phyloP scores from a whole-genome alignment of 1,284 basidiomycete genomes.

The Cystobasidiaceae sp. region DNA sequence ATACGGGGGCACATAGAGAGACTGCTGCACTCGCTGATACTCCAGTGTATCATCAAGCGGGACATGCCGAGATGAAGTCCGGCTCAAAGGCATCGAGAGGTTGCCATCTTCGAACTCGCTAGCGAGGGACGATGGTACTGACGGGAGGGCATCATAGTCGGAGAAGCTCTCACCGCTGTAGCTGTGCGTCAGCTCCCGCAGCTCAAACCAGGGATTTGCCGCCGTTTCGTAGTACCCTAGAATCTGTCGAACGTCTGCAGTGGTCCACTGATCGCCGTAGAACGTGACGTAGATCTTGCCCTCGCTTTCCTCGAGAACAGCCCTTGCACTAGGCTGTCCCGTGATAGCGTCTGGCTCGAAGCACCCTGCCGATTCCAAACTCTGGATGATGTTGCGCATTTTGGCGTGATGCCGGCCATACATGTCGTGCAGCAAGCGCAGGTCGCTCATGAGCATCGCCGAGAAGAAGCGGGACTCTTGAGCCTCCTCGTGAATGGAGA shows the following conservation, averaged over 20 bases:
- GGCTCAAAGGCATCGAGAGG: neutral
- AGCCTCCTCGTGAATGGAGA: conserved; percentile 20
- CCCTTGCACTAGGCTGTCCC: neutral
- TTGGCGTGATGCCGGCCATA: conserved; percentile 21
- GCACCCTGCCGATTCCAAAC: conserved; percentile 16
- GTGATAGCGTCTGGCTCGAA: conserved; percentile 11
- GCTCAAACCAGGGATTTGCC: conserved; percentile 12
- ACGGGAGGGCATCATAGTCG: neutral
- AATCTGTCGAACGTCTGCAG: conserved; percentile 20
- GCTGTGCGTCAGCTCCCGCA: neutral
- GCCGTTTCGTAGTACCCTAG: conserved; percentile 15
- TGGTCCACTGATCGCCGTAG: conserved; percentile 11
- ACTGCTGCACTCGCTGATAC: neutral
- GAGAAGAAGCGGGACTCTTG: conserved; percentile 18
- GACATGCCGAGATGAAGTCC: no score
- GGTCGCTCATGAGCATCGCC: conserved; percentile 29
- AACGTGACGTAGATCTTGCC: conserved; percentile 10
- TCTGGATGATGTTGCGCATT: conserved; percentile 6
- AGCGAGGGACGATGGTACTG: neutral
- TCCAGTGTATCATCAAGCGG: neutral
- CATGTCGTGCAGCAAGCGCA: conserved; percentile 21
- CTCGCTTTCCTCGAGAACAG: conserved; percentile 8
- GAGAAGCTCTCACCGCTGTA: neutral
- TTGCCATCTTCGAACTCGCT: conserved; percentile 7
- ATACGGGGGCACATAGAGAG: no score